Percentiles rank a stretch among this genome's conserved stretches.
Conservation (phyloP, 1,284 basidiomycete species). For the Ganoderma sp. region DNA sequence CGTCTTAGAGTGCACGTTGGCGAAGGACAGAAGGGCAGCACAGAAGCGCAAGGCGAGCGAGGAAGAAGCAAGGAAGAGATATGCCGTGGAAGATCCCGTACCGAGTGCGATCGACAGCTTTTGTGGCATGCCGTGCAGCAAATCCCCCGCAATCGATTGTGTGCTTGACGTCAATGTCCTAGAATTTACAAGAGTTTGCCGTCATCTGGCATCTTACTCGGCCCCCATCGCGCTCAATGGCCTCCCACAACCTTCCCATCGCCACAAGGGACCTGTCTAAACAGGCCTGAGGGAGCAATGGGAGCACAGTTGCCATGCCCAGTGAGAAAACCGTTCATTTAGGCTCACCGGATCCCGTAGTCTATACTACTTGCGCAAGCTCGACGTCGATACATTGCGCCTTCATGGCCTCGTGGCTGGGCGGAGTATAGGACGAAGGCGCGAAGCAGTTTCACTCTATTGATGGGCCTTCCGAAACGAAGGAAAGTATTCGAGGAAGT, state of each 20-base stretch:
- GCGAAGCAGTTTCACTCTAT: not conserved
- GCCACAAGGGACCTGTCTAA: not conserved
- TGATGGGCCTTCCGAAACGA: not conserved
- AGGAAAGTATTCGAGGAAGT: not conserved
- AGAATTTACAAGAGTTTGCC: not conserved
- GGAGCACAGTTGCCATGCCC: not conserved
- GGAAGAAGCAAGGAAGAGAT: not conserved
- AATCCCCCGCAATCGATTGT: not conserved
- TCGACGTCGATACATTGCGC: not conserved
- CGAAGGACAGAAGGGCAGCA: not conserved
- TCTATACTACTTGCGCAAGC: not conserved
- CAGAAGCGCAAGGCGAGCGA: not conserved
- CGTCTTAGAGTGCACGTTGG: not conserved
- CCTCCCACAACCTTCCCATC: not conserved
- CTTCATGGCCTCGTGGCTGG: not conserved
- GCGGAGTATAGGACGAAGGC: not conserved
- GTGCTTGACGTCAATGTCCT: not conserved
- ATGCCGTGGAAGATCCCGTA: not conserved
- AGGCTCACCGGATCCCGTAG: conserved; percentile 1
- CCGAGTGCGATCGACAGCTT: conserved; percentile 2
- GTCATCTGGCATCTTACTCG: not conserved
- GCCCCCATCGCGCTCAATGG: not conserved
- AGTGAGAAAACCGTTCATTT: conserved; percentile 4
- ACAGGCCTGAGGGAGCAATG: too few relatives aligned
- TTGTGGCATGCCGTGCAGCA: not conserved